Evolutionary conservation across 306 rosid genomes (phyloP).

Genomic region (Cyamopsis tetragonoloba): DNA sequence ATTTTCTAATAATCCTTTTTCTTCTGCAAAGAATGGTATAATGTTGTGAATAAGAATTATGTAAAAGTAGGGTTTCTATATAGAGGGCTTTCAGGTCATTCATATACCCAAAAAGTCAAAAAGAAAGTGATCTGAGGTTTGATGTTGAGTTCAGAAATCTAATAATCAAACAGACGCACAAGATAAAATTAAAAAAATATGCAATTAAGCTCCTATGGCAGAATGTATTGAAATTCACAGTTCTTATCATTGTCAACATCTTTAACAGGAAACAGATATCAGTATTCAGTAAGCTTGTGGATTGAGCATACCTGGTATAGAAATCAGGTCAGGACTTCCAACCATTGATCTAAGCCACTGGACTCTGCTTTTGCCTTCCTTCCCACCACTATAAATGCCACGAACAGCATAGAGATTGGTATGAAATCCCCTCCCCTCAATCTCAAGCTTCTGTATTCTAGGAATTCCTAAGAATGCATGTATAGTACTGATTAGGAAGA

Average conservation of each 20-base stretch:
- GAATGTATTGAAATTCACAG: neutral
- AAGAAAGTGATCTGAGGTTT: neutral
- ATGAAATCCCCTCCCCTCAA: constrained; percentile 97
- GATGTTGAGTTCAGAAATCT: neutral
- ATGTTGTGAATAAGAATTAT: too few species aligned
- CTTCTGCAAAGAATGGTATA: too few species aligned
- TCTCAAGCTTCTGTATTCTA: constrained; percentile 86
- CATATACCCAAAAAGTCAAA: neutral
- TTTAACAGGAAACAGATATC: neutral
- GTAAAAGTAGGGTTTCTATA: too few species aligned
- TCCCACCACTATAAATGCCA: constrained; percentile 91
- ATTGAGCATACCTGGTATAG: constrained; percentile 74
- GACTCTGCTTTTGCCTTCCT: constrained; percentile 92
- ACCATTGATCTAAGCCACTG: constrained; percentile 99
- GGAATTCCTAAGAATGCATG: constrained; percentile 63
- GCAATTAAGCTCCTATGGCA: neutral
- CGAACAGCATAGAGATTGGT: constrained; percentile 92
- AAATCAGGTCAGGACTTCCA: constrained; percentile 99
- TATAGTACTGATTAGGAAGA: neutral
- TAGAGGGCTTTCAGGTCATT: neutral
- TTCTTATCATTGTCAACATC: neutral
- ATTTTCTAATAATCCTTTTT: too few species aligned
- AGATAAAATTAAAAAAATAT: neutral
- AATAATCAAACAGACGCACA: neutral
- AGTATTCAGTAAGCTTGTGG: neutral